These are phyloP conservation scores for Collybia sp. DNA, from an alignment of 768 basidiomycete species.

Conservation along the genomic window DNA sequence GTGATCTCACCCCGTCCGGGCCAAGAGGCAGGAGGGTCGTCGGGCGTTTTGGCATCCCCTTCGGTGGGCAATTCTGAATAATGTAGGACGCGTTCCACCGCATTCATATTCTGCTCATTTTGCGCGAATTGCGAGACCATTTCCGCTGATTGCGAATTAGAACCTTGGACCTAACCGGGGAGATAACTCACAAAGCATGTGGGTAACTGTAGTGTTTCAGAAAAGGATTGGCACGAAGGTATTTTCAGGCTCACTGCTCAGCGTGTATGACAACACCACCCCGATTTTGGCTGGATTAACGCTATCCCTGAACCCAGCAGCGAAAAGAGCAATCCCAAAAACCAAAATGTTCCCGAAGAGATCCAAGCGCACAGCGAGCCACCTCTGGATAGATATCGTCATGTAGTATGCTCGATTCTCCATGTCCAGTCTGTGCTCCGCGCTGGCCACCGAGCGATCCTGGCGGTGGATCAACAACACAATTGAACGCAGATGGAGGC, in stretches of 20 bases:
- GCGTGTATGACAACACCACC: conserved; percentile 47
- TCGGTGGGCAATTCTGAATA: conserved; percentile 62
- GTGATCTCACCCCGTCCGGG: conserved; percentile 46
- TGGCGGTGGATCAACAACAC: conserved; percentile 12
- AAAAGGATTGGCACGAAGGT: background rate
- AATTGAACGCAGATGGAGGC: background rate
- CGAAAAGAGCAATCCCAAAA: conserved; percentile 67
- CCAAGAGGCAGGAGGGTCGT: conserved; percentile 47
- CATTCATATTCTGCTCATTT: conserved; percentile 71
- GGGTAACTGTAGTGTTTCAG: conserved; percentile 33
- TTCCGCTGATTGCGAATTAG: conserved; percentile 31
- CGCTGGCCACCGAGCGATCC: conserved; percentile 42
- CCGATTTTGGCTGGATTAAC: conserved; percentile 47
- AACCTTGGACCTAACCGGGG: background rate
- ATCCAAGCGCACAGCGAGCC: conserved; percentile 60
- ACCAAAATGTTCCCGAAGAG: conserved; percentile 61
- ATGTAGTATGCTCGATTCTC: conserved; percentile 63
- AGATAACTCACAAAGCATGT: conserved; percentile 43
- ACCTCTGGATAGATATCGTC: conserved; percentile 59
- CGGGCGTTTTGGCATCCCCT: conserved; percentile 33
- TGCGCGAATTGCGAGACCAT: conserved; percentile 53
- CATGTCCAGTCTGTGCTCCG: conserved; percentile 49
- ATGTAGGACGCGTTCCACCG: conserved; percentile 65
- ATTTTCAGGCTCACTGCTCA: conserved; percentile 32
- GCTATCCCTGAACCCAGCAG: conserved; percentile 51